Evolutionary conservation across 768 basidiomycete genomes (phyloP), one percentile per base, ranked within the genome.

Genomic region (Amyloporia xantha): DNA sequence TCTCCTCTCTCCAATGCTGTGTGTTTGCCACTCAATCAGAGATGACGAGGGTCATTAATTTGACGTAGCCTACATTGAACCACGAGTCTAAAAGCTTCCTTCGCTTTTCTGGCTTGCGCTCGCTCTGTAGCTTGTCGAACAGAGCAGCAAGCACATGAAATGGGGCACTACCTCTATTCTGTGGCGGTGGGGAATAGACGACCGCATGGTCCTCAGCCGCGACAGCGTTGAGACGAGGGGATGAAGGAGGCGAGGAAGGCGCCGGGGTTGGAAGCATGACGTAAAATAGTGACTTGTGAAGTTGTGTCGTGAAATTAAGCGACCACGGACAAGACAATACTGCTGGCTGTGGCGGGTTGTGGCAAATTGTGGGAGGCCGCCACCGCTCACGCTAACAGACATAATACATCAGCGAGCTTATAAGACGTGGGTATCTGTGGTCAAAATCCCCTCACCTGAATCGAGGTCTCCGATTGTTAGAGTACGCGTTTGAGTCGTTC

Each of bases 1-100:
- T 85, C 58, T 88, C 78, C 37, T 80, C 71, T 56, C 94, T 77
- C 91, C 93, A 98, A 60, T 86, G 82, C 85, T 91, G 56, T 33
- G 43, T 20, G 38, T 24, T 15, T 5, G 15, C 30, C 7, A 3
- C n/a, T 41, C 41, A 41, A 23, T 41, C 41, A 41, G 41, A 20
- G 17, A 41, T 15, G 24, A 9, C 6, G 13, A 23, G 30, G 7
- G 38, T 17, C 15, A 3, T 21, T 4, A 15, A n/a, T 15, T n/a
- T n/a, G n/a, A n/a, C 43, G 35, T 2, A 11, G 50, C 84, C 66
- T 74, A 92, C 91, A 49, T 75, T 80, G 60, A 94, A 91, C 87
- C 92, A 94, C 13, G 75, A 70, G 40, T 71, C 69, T n/a, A 96
- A 63, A 4, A 84, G 68, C 59, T 77, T 86, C 53, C 77, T 78